Evolutionary conservation across 345 rosid species (phyloP), one percentile per base, ranked within the genome.

Genomic region (Salix suchowensis): DNA sequence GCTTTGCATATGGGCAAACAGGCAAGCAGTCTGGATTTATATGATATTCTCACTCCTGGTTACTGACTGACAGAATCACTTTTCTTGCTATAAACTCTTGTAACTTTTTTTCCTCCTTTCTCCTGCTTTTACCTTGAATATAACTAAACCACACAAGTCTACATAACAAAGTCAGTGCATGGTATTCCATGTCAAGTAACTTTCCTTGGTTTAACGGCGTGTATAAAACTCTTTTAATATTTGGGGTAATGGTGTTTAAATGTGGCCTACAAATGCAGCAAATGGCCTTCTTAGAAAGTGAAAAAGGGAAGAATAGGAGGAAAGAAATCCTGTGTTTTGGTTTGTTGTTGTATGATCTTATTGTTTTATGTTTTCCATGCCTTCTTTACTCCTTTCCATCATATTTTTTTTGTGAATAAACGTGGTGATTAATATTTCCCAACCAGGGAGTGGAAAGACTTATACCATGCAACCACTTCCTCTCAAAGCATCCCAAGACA

Each of bases 401-500:
- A 26, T 44, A 67, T 46, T 74, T 10, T 10, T 72, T 72, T 19
- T 13, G 28, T 13, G 6, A 72, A 77, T 73, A 52, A 76, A 11
- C 46, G 46, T 61, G 65, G 75, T 7, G 39, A 34, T 66, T 62
- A 23, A 40, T 60, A 2, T 64, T 65, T 78, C 67, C 44, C 11
- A 39, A 55, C 36, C 83, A 89, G 91, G 92, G 65, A 90, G 94
- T 71, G 94, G 94, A 80, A 90, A 90, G 82, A 90, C 93, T 8
- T 90, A 83, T 62, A 88, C 93, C 2, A 90, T 90, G 93, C 89
- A 90, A 74, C 91, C 91, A 36, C 69, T 90, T 78, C 94, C 94
- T 75, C 76, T 90, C 28, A 90, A 86, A 79, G 94, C 94, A 74
- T 84, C 90, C 44, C 89, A 82, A 69, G 89, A 88, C 80, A 87